phyloP scores from a whole-genome alignment of 1,139 yeast species.

The Meyerozyma elateridarum region DNA sequence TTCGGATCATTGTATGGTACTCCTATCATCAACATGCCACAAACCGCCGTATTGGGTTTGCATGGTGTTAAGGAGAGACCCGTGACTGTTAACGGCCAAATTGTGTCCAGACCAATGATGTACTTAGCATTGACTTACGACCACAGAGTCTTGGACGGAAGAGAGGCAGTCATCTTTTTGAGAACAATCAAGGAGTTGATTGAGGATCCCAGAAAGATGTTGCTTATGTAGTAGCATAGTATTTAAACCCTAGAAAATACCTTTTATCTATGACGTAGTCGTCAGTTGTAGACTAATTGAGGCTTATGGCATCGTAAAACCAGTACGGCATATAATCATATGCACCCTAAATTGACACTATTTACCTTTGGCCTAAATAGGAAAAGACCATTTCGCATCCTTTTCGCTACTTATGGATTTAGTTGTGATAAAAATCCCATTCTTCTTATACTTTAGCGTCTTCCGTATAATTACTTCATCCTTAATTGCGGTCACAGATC shows the following conservation, averaged over 20 bases:
- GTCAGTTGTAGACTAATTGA: too few relatives aligned
- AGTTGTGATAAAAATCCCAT: constrained; percentile 9
- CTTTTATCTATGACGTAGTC: too few relatives aligned
- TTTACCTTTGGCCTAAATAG: constrained; percentile 20
- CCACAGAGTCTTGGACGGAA: constrained; percentile 97
- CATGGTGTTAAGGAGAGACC: constrained; percentile 99
- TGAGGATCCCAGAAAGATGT: constrained; percentile 99
- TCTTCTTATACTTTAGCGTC: background rate
- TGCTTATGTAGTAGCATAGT: constrained; percentile 52
- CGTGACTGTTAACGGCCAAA: constrained; percentile 91
- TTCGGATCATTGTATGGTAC: constrained; percentile 98
- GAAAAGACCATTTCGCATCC: constrained; percentile 13
- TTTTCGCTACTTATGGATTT: constrained; percentile 6
- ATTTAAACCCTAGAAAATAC: constrained; percentile 1
- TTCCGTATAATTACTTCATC: background rate
- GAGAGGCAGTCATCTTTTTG: constrained; percentile 98
- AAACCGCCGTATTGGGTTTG: constrained; percentile 95
- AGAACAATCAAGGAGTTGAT: constrained; percentile 93
- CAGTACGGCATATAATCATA: too few relatives aligned
- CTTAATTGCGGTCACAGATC: background rate
- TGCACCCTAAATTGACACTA: constrained; percentile 8
- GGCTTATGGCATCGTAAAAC: too few relatives aligned
- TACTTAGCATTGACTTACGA: constrained; percentile 97
- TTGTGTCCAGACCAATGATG: constrained; percentile 99
- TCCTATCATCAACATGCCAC: constrained; percentile 97